phyloP scores from a whole-genome alignment of 1,284 basidiomycete genomes.

The Sporisorium exsertum region DNA sequence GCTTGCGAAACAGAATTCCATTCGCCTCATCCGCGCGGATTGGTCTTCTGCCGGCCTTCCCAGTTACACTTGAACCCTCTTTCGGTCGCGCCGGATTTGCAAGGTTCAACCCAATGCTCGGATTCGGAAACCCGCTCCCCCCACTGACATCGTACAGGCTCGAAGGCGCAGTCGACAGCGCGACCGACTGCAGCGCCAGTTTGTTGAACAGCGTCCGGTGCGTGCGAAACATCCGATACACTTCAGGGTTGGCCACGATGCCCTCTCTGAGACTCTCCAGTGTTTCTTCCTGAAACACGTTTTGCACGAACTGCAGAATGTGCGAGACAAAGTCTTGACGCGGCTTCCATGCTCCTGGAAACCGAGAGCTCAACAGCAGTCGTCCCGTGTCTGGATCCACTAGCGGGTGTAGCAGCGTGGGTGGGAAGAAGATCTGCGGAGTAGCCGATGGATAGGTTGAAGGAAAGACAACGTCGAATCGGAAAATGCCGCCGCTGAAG shows the following conservation, averaged over 20 bases:
- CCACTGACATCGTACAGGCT: conserved; percentile 52
- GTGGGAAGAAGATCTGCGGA: conserved; percentile 53
- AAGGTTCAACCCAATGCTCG: conserved; percentile 30
- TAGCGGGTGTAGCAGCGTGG: conserved; percentile 53
- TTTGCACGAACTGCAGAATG: conserved; percentile 45
- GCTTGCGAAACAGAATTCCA: conserved; percentile 38
- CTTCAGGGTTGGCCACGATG: conserved; percentile 42
- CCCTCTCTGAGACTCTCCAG: conserved; percentile 42
- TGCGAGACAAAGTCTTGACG: conserved; percentile 40
- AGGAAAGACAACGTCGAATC: conserved; percentile 59
- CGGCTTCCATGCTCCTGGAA: conserved; percentile 40
- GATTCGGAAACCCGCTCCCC: conserved; percentile 48
- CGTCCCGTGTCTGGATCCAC: conserved; percentile 51
- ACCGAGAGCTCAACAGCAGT: conserved; percentile 30
- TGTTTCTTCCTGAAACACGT: conserved; percentile 30
- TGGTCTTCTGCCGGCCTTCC: neutral
- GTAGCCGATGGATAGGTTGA: conserved; percentile 35
- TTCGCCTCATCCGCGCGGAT: conserved; percentile 30
- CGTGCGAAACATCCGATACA: conserved; percentile 45
- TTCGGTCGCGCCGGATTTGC: conserved; percentile 8
- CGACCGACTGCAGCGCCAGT: conserved; percentile 53
- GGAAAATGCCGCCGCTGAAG: conserved; percentile 54
- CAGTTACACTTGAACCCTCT: neutral
- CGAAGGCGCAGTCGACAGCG: conserved; percentile 43
- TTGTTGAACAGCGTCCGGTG: conserved; percentile 52